These are phyloP conservation scores for Colletotrichum sp. DNA, from an alignment of 2,329 filamentous ascomycete species.

Conservation along the genomic window DNA sequence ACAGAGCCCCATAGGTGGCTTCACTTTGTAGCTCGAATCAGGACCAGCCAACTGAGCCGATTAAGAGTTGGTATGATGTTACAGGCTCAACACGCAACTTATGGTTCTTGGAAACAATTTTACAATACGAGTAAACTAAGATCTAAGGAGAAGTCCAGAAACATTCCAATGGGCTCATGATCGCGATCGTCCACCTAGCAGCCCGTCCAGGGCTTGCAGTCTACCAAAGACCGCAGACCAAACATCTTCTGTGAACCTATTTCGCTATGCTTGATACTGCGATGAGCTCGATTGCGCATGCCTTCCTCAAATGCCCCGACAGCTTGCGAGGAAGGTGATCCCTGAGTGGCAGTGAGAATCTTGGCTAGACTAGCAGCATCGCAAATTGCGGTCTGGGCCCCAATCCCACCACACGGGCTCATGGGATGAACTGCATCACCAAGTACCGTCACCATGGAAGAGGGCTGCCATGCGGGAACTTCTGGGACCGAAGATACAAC, in stretches of 20 bases:
- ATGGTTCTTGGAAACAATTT: not conserved
- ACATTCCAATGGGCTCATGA: not conserved
- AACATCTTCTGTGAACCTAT: slow-evolving; percentile 3
- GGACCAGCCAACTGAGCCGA: not conserved
- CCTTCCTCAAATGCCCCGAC: not conserved
- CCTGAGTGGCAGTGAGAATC: not conserved
- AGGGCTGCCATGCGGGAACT: slow-evolving; percentile 64
- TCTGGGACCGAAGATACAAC: slow-evolving; percentile 68
- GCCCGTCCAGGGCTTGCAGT: not conserved
- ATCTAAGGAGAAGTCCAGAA: not conserved
- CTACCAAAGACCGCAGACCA: not conserved
- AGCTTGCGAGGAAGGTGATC: not conserved
- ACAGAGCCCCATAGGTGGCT: not conserved
- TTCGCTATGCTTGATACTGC: not conserved
- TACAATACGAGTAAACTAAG: not conserved
- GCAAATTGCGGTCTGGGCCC: slow-evolving; percentile 26
- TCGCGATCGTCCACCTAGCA: not conserved
- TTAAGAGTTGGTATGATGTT: accelerated
- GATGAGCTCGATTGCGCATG: not conserved
- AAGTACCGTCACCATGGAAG: slow-evolving; percentile 62
- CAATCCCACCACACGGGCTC: slow-evolving; percentile 61
- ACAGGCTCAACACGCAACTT: not conserved
- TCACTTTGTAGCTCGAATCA: not conserved
- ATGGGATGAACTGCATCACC: slow-evolving; percentile 64
- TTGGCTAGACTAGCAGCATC: not conserved